phyloP scores from a whole-genome alignment of 495 filamentous ascomycete species.

The Penicillium ochrochloron region DNA sequence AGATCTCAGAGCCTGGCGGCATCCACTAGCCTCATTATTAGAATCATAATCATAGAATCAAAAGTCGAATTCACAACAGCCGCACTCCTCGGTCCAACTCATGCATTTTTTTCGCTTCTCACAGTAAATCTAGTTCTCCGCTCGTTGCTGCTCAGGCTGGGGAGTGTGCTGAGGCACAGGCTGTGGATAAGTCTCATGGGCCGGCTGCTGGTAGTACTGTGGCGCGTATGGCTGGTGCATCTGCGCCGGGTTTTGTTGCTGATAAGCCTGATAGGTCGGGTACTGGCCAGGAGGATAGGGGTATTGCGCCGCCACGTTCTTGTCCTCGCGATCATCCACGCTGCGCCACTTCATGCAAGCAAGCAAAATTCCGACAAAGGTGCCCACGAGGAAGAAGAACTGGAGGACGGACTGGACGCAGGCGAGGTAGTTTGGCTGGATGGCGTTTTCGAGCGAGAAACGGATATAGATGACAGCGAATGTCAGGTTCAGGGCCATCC shows the following conservation, averaged over 20 bases:
- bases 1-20: not conserved
- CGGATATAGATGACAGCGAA: conserved; percentile 25
- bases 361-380: conserved; percentile 29
- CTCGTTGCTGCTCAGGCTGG: not conserved
- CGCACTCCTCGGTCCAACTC: not conserved
- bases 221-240: conserved; percentile 7
- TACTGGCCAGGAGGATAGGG: conserved; percentile 10
- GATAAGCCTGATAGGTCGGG: conserved; percentile 12
- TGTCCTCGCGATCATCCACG: conserved; percentile 15
- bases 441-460: conserved; percentile 13
- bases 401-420: conserved; percentile 14
- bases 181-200: conserved; percentile 3
- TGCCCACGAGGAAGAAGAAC: conserved; percentile 30
- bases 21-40: not conserved
- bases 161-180: conserved; percentile 3
- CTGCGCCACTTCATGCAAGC: conserved; percentile 29
- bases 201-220: conserved; percentile 12
- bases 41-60: conserved; percentile 3
- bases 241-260: conserved; percentile 12
- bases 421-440: conserved; percentile 18
- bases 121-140: not conserved
- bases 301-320: conserved; percentile 15
- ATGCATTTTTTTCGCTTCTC: not conserved
- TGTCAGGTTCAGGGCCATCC: conserved; percentile 26
- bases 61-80: not conserved